Conservation (phyloP, 2,329 filamentous ascomycete species). For the Aspergillus sp. region DNA sequence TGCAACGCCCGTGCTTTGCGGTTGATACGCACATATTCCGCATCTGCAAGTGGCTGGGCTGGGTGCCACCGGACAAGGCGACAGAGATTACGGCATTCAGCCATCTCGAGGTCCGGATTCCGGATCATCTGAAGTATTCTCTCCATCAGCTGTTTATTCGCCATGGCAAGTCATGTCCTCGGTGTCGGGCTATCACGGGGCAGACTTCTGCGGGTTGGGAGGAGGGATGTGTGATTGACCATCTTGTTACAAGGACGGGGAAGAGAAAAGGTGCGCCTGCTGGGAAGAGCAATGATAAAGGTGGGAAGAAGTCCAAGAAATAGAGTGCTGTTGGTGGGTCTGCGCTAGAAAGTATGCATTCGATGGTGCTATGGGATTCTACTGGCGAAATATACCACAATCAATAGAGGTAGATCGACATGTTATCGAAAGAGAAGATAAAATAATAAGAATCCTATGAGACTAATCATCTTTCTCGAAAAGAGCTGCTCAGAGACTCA, state of each 20-base stretch:
- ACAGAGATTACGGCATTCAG: constrained; percentile 58
- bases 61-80: constrained; percentile 57
- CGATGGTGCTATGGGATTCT: not conserved
- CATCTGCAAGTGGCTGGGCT: constrained; percentile 64
- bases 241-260: constrained; percentile 63
- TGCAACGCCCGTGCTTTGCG: constrained; percentile 66
- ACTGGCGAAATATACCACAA: not conserved
- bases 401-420: not conserved
- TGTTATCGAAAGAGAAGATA: not conserved
- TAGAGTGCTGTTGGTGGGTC: not conserved
- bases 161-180: constrained; percentile 65
- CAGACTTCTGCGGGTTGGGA: constrained; percentile 67
- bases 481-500: not conserved
- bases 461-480: not conserved
- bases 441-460: not conserved
- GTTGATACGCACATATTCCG: constrained; percentile 71
- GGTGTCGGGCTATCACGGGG: constrained; percentile 65
- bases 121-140: constrained; percentile 66
- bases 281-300: not conserved
- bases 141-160: constrained; percentile 66
- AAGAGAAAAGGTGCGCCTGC: constrained; percentile 44
- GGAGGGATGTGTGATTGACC: constrained; percentile 66
- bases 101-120: constrained; percentile 65
- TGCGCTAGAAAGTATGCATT: not conserved
- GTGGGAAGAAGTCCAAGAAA: not conserved